Conservation (phyloP, 2,329 filamentous ascomycete genomes). For the Lecanicillium sp. region DNA sequence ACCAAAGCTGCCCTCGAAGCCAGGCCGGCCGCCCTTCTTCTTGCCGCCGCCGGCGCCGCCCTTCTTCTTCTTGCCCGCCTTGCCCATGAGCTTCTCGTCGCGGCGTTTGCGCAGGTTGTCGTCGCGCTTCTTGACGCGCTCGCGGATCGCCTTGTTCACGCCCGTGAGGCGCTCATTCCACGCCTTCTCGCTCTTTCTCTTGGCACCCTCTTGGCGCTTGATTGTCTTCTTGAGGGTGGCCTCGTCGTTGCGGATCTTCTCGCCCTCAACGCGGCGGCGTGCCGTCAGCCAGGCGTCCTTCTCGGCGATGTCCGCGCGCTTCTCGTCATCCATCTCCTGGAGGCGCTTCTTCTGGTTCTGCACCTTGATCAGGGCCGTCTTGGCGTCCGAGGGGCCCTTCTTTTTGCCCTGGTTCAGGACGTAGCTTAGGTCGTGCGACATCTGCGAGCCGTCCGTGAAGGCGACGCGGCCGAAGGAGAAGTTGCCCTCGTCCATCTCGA, state of each 20-base stretch:
- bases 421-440: constrained; percentile 67
- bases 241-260: constrained; percentile 82
- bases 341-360: constrained; percentile 83
- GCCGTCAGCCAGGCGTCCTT: constrained; percentile 94
- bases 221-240: constrained; percentile 85
- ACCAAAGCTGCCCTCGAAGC: constrained; percentile 64
- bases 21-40: constrained; percentile 51
- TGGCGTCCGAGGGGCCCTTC: constrained; percentile 78
- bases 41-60: constrained; percentile 27
- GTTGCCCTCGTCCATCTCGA: constrained; percentile 44
- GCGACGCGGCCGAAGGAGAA: constrained; percentile 90
- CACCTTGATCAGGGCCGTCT: constrained; percentile 76
- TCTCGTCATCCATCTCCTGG: constrained; percentile 66
- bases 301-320: constrained; percentile 80
- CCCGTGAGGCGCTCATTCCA: constrained; percentile 71
- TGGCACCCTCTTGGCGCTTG: constrained; percentile 84
- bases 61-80: constrained; percentile 54
- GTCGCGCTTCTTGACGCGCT: constrained; percentile 76
- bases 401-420: constrained; percentile 51
- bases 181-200: constrained; percentile 87
- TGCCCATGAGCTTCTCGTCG: constrained; percentile 62
- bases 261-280: constrained; percentile 80
- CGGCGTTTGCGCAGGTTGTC: constrained; percentile 69
- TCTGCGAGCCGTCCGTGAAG: constrained; percentile 76
- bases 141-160: constrained; percentile 69